These are phyloP conservation scores for Codiaeum variegatum DNA, from an alignment of 441 rosid genomes.

Conservation along the genomic window DNA sequence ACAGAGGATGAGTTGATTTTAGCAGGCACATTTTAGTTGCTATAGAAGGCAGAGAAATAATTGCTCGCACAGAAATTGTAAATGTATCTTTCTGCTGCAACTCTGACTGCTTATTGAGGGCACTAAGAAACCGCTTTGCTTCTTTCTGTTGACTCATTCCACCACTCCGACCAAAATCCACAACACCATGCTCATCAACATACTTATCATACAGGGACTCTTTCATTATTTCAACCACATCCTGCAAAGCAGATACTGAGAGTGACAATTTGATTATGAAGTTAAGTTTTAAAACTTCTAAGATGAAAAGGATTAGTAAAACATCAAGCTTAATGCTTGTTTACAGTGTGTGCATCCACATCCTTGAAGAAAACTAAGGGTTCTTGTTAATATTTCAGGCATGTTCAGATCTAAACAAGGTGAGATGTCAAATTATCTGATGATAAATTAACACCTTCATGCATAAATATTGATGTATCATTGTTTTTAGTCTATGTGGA, in stretches of 20 bases:
- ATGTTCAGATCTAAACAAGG: slow-evolving; percentile 4
- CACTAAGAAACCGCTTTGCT: slow-evolving; percentile 89
- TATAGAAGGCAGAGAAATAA: slow-evolving; percentile 18
- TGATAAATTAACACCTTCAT: not conserved
- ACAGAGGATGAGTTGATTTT: slow-evolving; percentile 8
- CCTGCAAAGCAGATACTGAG: slow-evolving; percentile 44
- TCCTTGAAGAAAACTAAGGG: not conserved
- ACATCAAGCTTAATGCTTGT: not conserved
- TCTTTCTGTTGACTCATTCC: slow-evolving; percentile 99
- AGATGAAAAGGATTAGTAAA: not conserved
- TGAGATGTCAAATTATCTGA: not conserved
- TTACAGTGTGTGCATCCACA: not conserved
- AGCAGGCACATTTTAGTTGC: not conserved
- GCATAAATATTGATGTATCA: not conserved
- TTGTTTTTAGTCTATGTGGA: not conserved
- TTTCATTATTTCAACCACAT: slow-evolving; percentile 95
- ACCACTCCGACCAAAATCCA: slow-evolving; percentile 93
- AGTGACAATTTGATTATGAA: not conserved
- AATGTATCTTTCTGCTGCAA: slow-evolving; percentile 88
- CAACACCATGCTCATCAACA: slow-evolving; percentile 88
- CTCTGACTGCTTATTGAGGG: slow-evolving; percentile 86
- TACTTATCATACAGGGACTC: slow-evolving; percentile 88
- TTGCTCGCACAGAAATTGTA: slow-evolving; percentile 67
- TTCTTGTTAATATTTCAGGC: not conserved
- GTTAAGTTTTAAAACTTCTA: not conserved